Percentiles rank a stretch among this genome's conserved stretches.
phyloP scores from a whole-genome alignment of 345 rosid species.

The Anastatica hierochuntica region DNA sequence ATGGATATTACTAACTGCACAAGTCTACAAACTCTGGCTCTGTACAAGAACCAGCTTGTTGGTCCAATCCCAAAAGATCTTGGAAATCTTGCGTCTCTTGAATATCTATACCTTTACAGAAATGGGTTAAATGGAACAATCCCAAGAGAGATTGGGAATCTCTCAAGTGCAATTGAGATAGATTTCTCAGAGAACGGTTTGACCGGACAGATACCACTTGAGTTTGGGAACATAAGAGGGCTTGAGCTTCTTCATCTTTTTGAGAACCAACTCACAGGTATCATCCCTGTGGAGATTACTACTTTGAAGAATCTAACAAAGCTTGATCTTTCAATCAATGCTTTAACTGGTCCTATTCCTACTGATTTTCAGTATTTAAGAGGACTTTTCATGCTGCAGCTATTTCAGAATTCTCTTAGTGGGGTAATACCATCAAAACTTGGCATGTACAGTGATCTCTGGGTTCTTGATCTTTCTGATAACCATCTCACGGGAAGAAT shows the following conservation, averaged over 20 bases:
- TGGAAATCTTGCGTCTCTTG: constrained; percentile 37
- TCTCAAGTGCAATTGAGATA: constrained; percentile 50
- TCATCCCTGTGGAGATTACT: constrained; percentile 63
- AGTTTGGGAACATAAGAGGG: constrained; percentile 48
- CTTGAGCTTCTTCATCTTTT: constrained; percentile 68
- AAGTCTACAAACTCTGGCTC: constrained; percentile 49
- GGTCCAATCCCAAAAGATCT: constrained; percentile 65
- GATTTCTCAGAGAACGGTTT: constrained; percentile 78
- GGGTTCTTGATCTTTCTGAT: constrained; percentile 72
- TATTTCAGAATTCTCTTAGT: constrained; percentile 54
- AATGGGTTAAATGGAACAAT: constrained; percentile 60
- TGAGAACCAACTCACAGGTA: constrained; percentile 60
- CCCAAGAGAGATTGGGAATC: constrained; percentile 75
- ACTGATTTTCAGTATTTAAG: constrained; percentile 56
- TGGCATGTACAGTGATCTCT: constrained; percentile 53
- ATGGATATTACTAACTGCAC: constrained; percentile 66
- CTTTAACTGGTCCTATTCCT: constrained; percentile 62
- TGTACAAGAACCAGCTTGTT: constrained; percentile 64
- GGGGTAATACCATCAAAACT: constrained; percentile 68
- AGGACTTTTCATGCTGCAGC: constrained; percentile 55
- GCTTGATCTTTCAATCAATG: constrained; percentile 83
- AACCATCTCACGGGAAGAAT: constrained; percentile 58
- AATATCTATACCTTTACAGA: constrained; percentile 55
- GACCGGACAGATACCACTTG: constrained; percentile 63
- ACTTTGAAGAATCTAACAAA: constrained; percentile 49